Conservation (phyloP, 176 grass and related monocot species). For the Canna indica region DNA sequence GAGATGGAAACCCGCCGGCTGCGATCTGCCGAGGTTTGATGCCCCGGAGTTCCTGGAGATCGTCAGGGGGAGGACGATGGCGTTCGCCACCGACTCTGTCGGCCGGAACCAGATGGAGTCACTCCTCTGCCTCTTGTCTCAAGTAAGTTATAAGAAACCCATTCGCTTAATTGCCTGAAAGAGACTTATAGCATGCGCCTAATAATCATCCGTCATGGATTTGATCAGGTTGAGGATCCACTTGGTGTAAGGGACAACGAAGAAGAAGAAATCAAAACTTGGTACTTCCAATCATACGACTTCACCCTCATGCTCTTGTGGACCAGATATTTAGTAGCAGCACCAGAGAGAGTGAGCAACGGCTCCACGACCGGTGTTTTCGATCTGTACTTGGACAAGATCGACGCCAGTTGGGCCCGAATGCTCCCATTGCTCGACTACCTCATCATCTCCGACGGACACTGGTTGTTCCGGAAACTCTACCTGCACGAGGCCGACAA, state of each 20-base stretch:
- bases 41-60: slow-evolving; percentile 32
- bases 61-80: slow-evolving; percentile 43
- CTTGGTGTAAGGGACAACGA: slow-evolving; percentile 8
- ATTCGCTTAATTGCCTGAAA: no score
- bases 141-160: slow-evolving; percentile 9
- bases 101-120: slow-evolving; percentile 67
- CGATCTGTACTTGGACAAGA: slow-evolving; percentile 60
- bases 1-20: slow-evolving; percentile 43
- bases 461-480: slow-evolving; percentile 51
- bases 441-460: slow-evolving; percentile 44
- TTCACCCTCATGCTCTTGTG: slow-evolving; percentile 43
- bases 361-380: slow-evolving; percentile 30
- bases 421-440: slow-evolving; percentile 39
- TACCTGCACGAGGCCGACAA: slow-evolving; percentile 48
- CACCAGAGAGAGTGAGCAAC: slow-evolving; percentile 42
- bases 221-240: slow-evolving; percentile 35
- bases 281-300: slow-evolving; percentile 31
- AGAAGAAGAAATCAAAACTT: slow-evolving; percentile 22
- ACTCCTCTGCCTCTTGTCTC: slow-evolving; percentile 52
- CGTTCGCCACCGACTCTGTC: slow-evolving; percentile 51
- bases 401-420: slow-evolving; percentile 39
- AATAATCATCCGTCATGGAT: neutral
- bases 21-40: slow-evolving; percentile 40
- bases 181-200: no score
- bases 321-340: slow-evolving; percentile 59